A percentile compares a stretch with the other conserved stretches of the same genome.
phyloP scores from a whole-genome alignment of 176 grass and related monocot genomes.

The Musa schizocarpa region DNA sequence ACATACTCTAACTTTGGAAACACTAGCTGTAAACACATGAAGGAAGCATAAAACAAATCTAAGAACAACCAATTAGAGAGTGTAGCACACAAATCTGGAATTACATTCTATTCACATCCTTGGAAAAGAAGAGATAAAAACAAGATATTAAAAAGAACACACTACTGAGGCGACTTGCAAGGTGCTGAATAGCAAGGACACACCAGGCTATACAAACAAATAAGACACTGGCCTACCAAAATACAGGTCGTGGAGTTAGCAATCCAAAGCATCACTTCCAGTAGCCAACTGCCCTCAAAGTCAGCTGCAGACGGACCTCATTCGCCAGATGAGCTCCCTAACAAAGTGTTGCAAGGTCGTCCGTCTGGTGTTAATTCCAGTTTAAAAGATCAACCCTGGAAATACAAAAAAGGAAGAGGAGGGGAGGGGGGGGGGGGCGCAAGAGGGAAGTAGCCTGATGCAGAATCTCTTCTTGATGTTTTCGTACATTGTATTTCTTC shows the following conservation, averaged over 20 bases:
- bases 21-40: no score
- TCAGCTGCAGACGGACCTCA: slow-evolving; percentile 1
- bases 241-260: slow-evolving; percentile 1
- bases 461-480: not conserved
- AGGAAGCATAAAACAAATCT: not conserved
- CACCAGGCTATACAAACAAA: slow-evolving; percentile 15
- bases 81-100: not conserved
- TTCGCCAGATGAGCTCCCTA: not conserved
- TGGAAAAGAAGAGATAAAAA: not conserved
- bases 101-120: not conserved
- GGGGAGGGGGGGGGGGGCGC: no score
- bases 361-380: not conserved
- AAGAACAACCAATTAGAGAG: slow-evolving; percentile 1
- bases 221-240: slow-evolving; percentile 6
- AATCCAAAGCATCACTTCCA: slow-evolving; percentile 3
- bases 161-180: not conserved
- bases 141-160: not conserved
- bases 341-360: not conserved
- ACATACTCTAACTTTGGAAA: no score
- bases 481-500: slow-evolving; percentile 1
- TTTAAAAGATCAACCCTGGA: not conserved
- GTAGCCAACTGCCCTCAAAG: not conserved
- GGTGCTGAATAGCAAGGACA: not conserved
- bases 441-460: not conserved
- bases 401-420: not conserved